A percentile compares a stretch with the other conserved stretches of the same genome.
Conservation (phyloP, 768 basidiomycete species). For the Thelephora aurantiotincta region DNA sequence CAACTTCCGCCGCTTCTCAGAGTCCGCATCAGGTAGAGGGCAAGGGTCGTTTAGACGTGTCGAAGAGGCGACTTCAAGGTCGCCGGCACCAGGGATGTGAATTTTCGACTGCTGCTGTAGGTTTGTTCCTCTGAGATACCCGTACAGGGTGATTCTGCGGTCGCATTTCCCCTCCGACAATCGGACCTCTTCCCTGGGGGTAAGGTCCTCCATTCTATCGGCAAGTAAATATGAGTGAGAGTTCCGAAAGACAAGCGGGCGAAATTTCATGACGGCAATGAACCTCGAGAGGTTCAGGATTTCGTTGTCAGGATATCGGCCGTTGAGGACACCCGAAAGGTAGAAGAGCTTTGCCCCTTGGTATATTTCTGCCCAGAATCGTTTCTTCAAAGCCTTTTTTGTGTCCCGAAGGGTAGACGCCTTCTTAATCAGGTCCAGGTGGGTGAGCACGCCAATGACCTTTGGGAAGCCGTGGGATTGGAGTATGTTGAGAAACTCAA, state of each 20-base stretch:
- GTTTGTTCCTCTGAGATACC: conserved; percentile 87
- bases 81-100: conserved; percentile 92
- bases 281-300: conserved; percentile 93
- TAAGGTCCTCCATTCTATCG: conserved; percentile 91
- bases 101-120: conserved; percentile 62
- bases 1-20: conserved; percentile 82
- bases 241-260: conserved; percentile 92
- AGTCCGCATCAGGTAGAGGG: conserved; percentile 81
- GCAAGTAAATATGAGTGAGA: conserved; percentile 89
- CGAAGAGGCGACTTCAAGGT: conserved; percentile 64
- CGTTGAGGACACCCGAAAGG: conserved; percentile 91
- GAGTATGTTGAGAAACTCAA: conserved; percentile 95
- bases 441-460: conserved; percentile 91
- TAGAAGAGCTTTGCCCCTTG: conserved; percentile 98
- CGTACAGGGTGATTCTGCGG: conserved; percentile 87
- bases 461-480: conserved; percentile 98
- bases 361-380: conserved; percentile 99
- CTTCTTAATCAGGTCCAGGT: conserved; percentile 95
- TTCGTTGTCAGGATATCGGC: conserved; percentile 93
- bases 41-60: conserved; percentile 84
- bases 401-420: conserved; percentile 71
- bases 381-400: conserved; percentile 91
- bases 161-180: conserved; percentile 78
- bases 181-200: conserved; percentile 72
- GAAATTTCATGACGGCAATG: conserved; percentile 97